Evolutionary conservation across 441 rosid species (phyloP).

Genomic region (Populus hybrid): DNA sequence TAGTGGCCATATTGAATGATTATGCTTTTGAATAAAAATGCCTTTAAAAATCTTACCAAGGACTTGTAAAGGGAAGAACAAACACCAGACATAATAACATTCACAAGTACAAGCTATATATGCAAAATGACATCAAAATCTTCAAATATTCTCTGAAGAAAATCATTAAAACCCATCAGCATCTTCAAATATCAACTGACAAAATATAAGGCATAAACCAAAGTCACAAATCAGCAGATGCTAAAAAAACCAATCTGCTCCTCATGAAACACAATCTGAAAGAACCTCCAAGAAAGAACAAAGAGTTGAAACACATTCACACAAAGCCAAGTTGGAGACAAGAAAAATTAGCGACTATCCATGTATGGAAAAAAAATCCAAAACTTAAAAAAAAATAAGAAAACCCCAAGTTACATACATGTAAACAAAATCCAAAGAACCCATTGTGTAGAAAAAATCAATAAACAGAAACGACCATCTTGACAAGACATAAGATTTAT

Average conservation of each 20-base stretch:
- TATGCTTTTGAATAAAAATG: not conserved
- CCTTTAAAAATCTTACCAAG: not conserved
- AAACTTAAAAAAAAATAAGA: not conserved
- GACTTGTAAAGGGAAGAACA: not conserved
- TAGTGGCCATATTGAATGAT: not conserved
- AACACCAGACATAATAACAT: not conserved
- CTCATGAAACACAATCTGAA: not conserved
- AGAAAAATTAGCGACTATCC: not conserved
- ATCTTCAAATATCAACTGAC: not conserved
- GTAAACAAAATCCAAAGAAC: constrained; percentile 1
- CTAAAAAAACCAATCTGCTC: not conserved
- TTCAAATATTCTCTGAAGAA: not conserved
- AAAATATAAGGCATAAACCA: not conserved
- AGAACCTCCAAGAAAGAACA: not conserved
- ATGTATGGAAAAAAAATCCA: not conserved
- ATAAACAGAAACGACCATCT: not conserved
- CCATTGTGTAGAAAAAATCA: not conserved
- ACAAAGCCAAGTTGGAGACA: not conserved
- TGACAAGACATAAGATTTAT: too few relatives aligned
- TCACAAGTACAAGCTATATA: not conserved
- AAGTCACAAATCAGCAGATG: not conserved
- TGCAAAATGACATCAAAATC: not conserved
- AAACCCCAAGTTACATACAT: not conserved
- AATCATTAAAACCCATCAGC: not conserved
- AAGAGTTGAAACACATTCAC: not conserved